These are phyloP conservation scores for Clonostachys sp. DNA, from an alignment of 2,329 filamentous ascomycete genomes.

Conservation along the genomic window DNA sequence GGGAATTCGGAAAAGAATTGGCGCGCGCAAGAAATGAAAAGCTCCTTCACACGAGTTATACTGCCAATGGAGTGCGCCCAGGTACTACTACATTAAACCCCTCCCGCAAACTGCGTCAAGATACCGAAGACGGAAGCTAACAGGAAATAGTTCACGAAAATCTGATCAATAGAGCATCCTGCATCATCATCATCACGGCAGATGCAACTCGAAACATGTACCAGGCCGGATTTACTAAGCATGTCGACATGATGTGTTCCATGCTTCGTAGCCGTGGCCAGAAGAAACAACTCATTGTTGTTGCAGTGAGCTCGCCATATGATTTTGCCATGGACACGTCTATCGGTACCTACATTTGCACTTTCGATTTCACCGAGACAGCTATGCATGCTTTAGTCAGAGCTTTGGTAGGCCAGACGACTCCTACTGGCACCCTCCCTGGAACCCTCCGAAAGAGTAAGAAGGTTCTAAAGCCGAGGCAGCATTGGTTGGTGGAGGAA, in stretches of 20 bases:
- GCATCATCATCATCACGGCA: conserved; percentile 86
- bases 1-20: conserved; percentile 82
- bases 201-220: conserved; percentile 94
- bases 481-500: conserved; percentile 90
- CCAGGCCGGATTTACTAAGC: conserved; percentile 91
- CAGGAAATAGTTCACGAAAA: conserved; percentile 70
- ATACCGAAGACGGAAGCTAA: conserved; percentile 5
- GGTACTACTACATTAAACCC: conserved; percentile 24
- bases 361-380: conserved; percentile 93
- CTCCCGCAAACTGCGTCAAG: neutral
- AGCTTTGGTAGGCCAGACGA: conserved; percentile 73
- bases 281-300: conserved; percentile 85
- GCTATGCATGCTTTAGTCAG: conserved; percentile 81
- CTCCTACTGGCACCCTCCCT: conserved; percentile 54
- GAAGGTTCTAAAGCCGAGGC: conserved; percentile 81
- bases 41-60: conserved; percentile 90
- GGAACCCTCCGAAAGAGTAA: conserved; percentile 82
- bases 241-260: conserved; percentile 92
- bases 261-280: conserved; percentile 72
- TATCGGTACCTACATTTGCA: conserved; percentile 90
- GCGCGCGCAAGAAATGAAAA: conserved; percentile 82
- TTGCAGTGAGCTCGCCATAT: conserved; percentile 92
- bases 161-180: conserved; percentile 80
- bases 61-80: conserved; percentile 84
- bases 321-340: conserved; percentile 92